Evolutionary conservation across 2,329 filamentous ascomycete genomes (phyloP).

Genomic region (Calonectria naviculata): DNA sequence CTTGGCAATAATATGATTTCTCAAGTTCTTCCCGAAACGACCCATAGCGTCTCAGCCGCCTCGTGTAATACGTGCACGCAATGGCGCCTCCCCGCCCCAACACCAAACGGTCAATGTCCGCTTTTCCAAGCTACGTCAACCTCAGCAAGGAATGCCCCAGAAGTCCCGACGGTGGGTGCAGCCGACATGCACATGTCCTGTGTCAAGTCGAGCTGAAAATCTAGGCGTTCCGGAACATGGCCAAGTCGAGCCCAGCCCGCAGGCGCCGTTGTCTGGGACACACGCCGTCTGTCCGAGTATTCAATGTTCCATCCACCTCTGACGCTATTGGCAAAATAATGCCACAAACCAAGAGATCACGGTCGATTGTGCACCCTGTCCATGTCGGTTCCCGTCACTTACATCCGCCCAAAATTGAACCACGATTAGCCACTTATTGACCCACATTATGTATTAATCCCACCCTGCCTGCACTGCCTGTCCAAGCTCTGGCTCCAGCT

Average conservation of each 20-base stretch:
- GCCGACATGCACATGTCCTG: background rate
- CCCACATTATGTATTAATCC: conserved; percentile 34
- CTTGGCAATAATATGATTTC: conserved; percentile 15
- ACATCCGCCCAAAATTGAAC: conserved; percentile 12
- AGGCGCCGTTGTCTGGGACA: conserved; percentile 3
- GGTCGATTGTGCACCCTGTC: background rate
- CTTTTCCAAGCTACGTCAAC: background rate
- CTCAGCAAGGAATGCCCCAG: conserved; percentile 10
- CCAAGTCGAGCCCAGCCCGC: background rate
- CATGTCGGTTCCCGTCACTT: conserved; percentile 7
- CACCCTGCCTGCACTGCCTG: background rate
- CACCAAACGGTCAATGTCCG: background rate
- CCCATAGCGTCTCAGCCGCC: background rate
- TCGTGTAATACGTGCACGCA: background rate
- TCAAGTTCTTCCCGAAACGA: conserved; percentile 15
- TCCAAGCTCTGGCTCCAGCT: background rate
- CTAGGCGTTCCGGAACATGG: background rate
- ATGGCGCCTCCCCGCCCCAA: background rate
- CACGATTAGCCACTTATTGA: conserved; percentile 32
- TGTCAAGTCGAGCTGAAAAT: conserved; percentile 1
- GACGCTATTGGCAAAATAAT: background rate
- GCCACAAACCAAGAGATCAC: background rate
- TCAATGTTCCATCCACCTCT: background rate
- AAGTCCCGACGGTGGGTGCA: background rate
- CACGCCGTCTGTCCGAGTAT: background rate